Percentiles rank a stretch among this genome's conserved stretches.
phyloP scores from a whole-genome alignment of 768 basidiomycete species.

The Mycena floridula region DNA sequence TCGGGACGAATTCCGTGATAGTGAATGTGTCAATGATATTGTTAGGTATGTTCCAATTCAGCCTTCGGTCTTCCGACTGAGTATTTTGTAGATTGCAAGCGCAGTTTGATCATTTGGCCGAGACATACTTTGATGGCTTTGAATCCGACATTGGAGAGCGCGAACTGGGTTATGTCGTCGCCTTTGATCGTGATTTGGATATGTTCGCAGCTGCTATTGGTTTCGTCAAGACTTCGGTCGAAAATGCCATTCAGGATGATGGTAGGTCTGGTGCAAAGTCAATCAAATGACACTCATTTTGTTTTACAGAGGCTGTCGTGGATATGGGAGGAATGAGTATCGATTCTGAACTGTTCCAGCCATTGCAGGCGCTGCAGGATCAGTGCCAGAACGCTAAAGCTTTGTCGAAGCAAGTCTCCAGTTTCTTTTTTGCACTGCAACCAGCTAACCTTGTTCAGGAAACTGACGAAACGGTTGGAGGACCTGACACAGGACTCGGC shows the following conservation, averaged over 20 bases:
- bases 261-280: slow-evolving; percentile 37
- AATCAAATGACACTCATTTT: not conserved
- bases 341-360: slow-evolving; percentile 70
- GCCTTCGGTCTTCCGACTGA: not conserved
- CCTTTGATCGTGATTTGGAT: slow-evolving; percentile 89
- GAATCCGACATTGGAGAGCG: slow-evolving; percentile 89
- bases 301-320: slow-evolving; percentile 54
- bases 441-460: slow-evolving; percentile 40
- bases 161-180: slow-evolving; percentile 74
- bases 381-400: slow-evolving; percentile 77
- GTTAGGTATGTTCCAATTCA: slow-evolving; percentile 53
- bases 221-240: slow-evolving; percentile 80
- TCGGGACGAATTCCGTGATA: slow-evolving; percentile 86
- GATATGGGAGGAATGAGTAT: slow-evolving; percentile 75
- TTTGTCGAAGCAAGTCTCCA: slow-evolving; percentile 58
- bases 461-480: slow-evolving; percentile 80
- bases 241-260: slow-evolving; percentile 67
- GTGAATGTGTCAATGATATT: slow-evolving; percentile 90
- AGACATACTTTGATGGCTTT: slow-evolving; percentile 76
- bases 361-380: slow-evolving; percentile 77
- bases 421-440: not conserved
- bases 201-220: slow-evolving; percentile 91
- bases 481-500: slow-evolving; percentile 67
- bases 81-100: slow-evolving; percentile 66
- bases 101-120: slow-evolving; percentile 89